Percentiles rank a stretch among this genome's conserved stretches.
phyloP scores from a whole-genome alignment of 2,329 filamentous ascomycete species.

The Fusarium sp. region DNA sequence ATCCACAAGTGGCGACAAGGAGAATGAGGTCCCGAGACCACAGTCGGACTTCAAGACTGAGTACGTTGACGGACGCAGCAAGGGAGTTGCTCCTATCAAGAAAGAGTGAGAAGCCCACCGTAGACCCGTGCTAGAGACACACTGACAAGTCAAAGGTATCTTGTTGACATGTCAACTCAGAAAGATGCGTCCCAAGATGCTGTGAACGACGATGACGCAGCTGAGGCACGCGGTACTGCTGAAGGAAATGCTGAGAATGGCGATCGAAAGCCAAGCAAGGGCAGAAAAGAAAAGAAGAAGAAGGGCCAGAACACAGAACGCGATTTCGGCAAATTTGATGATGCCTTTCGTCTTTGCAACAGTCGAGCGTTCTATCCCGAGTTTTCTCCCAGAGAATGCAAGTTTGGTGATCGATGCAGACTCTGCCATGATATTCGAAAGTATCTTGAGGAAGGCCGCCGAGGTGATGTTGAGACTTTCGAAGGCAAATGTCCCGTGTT shows the following conservation, averaged over 20 bases:
- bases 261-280: constrained; percentile 60
- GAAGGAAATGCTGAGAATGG: constrained; percentile 62
- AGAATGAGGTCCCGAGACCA: constrained; percentile 16
- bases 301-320: constrained; percentile 82
- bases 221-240: constrained; percentile 55
- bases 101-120: constrained; percentile 66
- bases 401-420: constrained; percentile 82
- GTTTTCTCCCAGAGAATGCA: constrained; percentile 82
- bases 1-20: constrained; percentile 30
- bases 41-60: constrained; percentile 17
- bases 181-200: constrained; percentile 38
- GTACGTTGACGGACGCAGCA: constrained; percentile 50
- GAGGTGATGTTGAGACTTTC: constrained; percentile 81
- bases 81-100: constrained; percentile 77
- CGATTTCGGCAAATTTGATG: constrained; percentile 81
- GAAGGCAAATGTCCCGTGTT: constrained; percentile 84
- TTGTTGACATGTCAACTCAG: constrained; percentile 51
- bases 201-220: constrained; percentile 59
- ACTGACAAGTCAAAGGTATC: constrained; percentile 50
- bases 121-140: neutral
- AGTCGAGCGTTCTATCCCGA: constrained; percentile 77
- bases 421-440: constrained; percentile 85
- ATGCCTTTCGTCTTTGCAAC: constrained; percentile 81
- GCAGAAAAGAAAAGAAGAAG: constrained; percentile 59
- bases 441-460: constrained; percentile 85